Conservation (phyloP, 164 flowering plant species). For the Aristolochia fimbriata region DNA sequence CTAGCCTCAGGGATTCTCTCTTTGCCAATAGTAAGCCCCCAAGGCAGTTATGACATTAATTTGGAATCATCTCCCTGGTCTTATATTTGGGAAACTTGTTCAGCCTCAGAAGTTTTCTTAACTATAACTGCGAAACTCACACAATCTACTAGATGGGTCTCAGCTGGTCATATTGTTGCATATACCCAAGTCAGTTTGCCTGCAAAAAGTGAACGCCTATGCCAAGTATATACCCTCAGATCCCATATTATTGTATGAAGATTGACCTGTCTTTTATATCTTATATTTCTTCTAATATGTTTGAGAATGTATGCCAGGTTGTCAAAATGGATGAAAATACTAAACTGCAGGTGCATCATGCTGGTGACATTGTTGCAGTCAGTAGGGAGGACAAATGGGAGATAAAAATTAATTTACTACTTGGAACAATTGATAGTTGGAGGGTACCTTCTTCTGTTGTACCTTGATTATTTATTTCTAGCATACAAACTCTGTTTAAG, state of each 20-base stretch:
- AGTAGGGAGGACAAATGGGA: conserved; percentile 46
- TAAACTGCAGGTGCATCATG: conserved; percentile 26
- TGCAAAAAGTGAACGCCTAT: conserved; percentile 20
- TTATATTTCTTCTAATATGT: neutral
- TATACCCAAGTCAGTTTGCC: conserved; percentile 69
- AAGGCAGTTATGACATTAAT: conserved; percentile 42
- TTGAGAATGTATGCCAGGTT: conserved; percentile 28
- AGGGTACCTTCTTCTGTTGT: conserved; percentile 41
- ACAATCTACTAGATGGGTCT: conserved; percentile 64
- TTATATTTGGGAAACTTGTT: conserved; percentile 41
- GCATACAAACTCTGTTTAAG: neutral
- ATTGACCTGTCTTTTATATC: neutral
- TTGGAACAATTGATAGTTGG: conserved; percentile 81
- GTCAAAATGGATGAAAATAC: conserved; percentile 29
- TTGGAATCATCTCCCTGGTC: conserved; percentile 70
- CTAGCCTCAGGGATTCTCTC: conserved; percentile 64
- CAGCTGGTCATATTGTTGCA: conserved; percentile 72
- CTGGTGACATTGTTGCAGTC: conserved; percentile 40
- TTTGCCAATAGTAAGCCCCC: conserved; percentile 59
- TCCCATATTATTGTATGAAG: neutral
- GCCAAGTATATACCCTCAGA: conserved; percentile 11
- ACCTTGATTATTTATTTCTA: neutral
- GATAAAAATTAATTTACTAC: conserved; percentile 43
- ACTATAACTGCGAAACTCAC: conserved; percentile 51
- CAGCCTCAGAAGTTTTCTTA: conserved; percentile 51